Conservation (phyloP, 140 eudicot species). For the Bidens hawaiensis region DNA sequence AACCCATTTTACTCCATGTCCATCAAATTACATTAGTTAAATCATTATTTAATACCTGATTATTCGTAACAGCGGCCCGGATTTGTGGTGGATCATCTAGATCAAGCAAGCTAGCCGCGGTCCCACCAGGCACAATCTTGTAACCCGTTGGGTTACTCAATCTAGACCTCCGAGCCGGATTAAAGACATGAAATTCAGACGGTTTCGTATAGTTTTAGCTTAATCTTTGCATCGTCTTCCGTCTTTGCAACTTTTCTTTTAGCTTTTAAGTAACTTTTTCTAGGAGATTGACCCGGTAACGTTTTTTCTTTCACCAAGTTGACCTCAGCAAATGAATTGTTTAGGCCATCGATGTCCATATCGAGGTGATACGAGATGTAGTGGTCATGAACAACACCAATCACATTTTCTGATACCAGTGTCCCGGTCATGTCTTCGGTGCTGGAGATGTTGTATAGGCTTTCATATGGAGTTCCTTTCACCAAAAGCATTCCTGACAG, state of each 20-base stretch:
- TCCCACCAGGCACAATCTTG: slow-evolving; percentile 59
- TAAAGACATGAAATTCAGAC: slow-evolving; percentile 57
- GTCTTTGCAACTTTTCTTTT: slow-evolving; percentile 42
- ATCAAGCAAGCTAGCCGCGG: slow-evolving; percentile 61
- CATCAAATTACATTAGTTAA: not conserved
- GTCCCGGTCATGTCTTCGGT: slow-evolving; percentile 41
- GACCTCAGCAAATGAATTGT: slow-evolving; percentile 63
- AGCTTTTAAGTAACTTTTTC: slow-evolving; percentile 66
- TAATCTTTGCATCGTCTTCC: slow-evolving; percentile 61
- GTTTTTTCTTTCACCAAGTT: slow-evolving; percentile 43
- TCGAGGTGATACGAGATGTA: slow-evolving; percentile 56
- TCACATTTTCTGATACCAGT: slow-evolving; percentile 58
- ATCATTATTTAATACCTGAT: slow-evolving; percentile 35
- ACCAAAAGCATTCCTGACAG: slow-evolving; percentile 66
- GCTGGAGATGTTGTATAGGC: slow-evolving; percentile 35
- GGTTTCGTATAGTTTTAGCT: slow-evolving; percentile 54
- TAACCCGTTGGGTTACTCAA: slow-evolving; percentile 70
- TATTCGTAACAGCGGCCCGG: slow-evolving; percentile 59
- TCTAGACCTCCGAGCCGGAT: slow-evolving; percentile 46
- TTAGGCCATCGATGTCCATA: slow-evolving; percentile 65
- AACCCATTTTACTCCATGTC: not conserved
- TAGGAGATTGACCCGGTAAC: slow-evolving; percentile 45
- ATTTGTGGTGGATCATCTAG: slow-evolving; percentile 63
- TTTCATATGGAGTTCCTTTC: slow-evolving; percentile 55
- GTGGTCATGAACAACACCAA: slow-evolving; percentile 79